Conservation (phyloP, 495 filamentous ascomycete genomes). For the Penicillium taxi region DNA sequence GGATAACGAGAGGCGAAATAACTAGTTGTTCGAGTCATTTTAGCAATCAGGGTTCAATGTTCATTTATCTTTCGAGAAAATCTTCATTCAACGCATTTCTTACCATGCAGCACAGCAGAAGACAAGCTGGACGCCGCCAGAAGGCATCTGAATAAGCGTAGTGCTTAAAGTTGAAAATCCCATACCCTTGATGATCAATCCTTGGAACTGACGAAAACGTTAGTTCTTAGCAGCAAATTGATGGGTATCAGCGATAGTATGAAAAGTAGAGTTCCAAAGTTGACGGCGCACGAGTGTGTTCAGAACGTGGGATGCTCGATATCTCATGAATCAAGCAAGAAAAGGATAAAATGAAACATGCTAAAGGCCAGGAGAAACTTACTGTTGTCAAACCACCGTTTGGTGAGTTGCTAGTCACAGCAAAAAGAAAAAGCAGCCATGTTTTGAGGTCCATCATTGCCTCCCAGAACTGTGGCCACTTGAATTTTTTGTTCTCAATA, state of each 20-base stretch:
- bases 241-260: neutral
- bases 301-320: too few species aligned
- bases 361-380: too few species aligned
- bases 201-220: too few species aligned
- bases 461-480: constrained; percentile 42
- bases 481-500: constrained; percentile 47
- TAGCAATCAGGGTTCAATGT: neutral
- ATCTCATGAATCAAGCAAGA: too few species aligned
- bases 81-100: too few species aligned
- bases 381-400: constrained; percentile 36
- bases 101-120: neutral
- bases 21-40: neutral
- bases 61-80: neutral
- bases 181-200: constrained; percentile 48
- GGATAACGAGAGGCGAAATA: neutral
- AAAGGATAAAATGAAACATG: too few species aligned
- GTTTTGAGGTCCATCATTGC: constrained; percentile 41
- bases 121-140: constrained; percentile 23
- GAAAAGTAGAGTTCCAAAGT: constrained; percentile 48
- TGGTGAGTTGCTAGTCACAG: constrained; percentile 30
- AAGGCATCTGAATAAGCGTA: constrained; percentile 44
- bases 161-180: constrained; percentile 40
- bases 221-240: neutral
- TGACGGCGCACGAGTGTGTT: too few species aligned
- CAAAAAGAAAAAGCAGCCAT: constrained; percentile 33